Evolutionary conservation across 176 grass and related monocot species (phyloP), one percentile per base, ranked within the genome.

Genomic region (Tuctoria greenei): DNA sequence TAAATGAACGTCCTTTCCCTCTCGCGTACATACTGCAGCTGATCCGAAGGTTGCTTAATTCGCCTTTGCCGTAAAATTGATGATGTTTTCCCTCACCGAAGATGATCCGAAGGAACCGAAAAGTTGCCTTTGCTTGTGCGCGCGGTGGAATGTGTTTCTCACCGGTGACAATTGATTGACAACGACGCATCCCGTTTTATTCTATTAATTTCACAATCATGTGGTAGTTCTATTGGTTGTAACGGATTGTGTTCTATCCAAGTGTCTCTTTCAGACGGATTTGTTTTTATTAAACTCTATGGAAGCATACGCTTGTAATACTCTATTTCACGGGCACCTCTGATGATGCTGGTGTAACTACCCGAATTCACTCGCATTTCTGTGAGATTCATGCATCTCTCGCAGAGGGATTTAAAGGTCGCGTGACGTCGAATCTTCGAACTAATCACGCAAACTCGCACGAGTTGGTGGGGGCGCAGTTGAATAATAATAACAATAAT

Each of bases 21-120:
- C 15, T 44, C 43, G 52, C 52, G 42, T 55, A 69, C 84, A 81
- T 18, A 86, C 18, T 11, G 84, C 63, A 86, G 78, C 84, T 63
- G 45, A 56, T 15, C 54, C 25, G 71, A 86, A 81, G 71, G 18
- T 13, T 11, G 23, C 15, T 38, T n/a, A n/a, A n/a, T n/a, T 17
- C 8, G 11, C 41, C 23, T 57, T 12, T 18, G 27, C 43, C 20
- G 21, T 58, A 41, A 57, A 66, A 58, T n/a, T n/a, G n/a, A n/a
- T 4, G 18, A 2, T 47, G 13, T 47, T 45, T 42, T 23, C 10
- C 4, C 26, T 66, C 47, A 7, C 60, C 34, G 39, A 17, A 8
- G 75, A 73, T 21, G 68, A 81, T 15, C 34, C 25, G 56, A 86
- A 81, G 64, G 18, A 49, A 34, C 69, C 4, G 13, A 15, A 58